Evolutionary conservation across 352 stramenopile species (phyloP), one percentile per base, ranked within the genome.

Genomic region (Phytophthora pinifolia): DNA sequence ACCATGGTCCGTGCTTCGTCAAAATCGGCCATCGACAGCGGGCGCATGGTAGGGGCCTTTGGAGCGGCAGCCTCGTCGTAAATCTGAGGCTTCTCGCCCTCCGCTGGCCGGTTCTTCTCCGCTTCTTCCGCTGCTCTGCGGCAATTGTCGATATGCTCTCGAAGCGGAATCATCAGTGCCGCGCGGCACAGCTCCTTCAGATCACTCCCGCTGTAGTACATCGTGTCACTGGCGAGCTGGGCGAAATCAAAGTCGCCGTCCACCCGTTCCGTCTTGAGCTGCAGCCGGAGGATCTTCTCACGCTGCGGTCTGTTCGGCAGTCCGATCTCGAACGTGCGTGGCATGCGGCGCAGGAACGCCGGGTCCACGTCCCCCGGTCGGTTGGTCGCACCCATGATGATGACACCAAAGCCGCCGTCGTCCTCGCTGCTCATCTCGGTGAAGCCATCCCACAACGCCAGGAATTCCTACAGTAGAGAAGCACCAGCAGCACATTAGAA

Each of bases 371-470:
- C 91, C 1, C 76, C 76, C 0, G 91, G 91, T 1, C 91, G 89
- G 68, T 99, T 99, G 0, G 96, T 99, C 2, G 96, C 96, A 17
- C 96, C 97, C 54, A 99, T 80, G 14, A 99, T 88, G 54, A 99
- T 94, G 35, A 99, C 93, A 38, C 88, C 88, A 58, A 89, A 93
- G 45, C 80, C 86, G 22, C 46, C 51, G 38, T 74, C 69, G 12
- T 93, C 68, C 32, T 62, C 78, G 13, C 59, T 86, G 35, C 60
- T 81, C 51, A 92, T 78, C 53, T 96, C 82, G n/a, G 72, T 89
- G 39, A 99, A 92, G 22, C 96, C 96, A 63, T 99, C 96, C 96
- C 96, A 99, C 9, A 98, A 75, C n/a, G 94, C 97, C 69, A 99
- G 79, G 69, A 99, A 99, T 82, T 99, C 96, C 80, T 91, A 44